Percentiles rank a stretch among this genome's conserved stretches.
These are phyloP conservation scores for Phytophthora brassicae DNA, from an alignment of 352 stramenopile species.

Conservation along the genomic window DNA sequence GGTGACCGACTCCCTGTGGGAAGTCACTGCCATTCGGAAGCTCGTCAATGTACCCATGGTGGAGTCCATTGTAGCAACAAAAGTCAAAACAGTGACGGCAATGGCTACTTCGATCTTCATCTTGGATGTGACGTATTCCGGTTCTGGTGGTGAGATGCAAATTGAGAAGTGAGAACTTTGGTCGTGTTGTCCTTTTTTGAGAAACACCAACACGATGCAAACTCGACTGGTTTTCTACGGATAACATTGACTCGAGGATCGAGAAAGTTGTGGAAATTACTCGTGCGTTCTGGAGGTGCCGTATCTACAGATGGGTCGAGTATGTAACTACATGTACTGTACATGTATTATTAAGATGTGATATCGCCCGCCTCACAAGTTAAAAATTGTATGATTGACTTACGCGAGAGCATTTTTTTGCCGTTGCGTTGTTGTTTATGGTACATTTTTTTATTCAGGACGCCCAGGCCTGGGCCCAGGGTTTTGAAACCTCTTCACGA, in stretches of 20 bases:
- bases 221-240: constrained; percentile 11
- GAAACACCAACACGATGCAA: background rate
- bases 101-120: constrained; percentile 24
- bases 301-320: constrained; percentile 17
- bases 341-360: too few species aligned
- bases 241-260: constrained; percentile 18
- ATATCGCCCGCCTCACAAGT: too few species aligned
- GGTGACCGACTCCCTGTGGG: constrained; percentile 41
- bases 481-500: too few species aligned
- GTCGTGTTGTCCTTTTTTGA: background rate
- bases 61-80: constrained; percentile 17
- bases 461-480: too few species aligned
- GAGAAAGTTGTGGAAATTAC: background rate
- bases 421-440: too few species aligned
- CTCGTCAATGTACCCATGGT: constrained; percentile 29
- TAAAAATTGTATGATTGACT: too few species aligned
- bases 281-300: constrained; percentile 5
- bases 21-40: constrained; percentile 47
- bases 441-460: too few species aligned
- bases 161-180: constrained; percentile 20
- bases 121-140: constrained; percentile 2
- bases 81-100: constrained; percentile 7
- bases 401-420: too few species aligned
- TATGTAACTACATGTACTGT: too few species aligned
- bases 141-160: constrained; percentile 16